These are phyloP conservation scores for Psilocybe cyanescens DNA, from an alignment of 768 basidiomycete species.

Conservation along the genomic window DNA sequence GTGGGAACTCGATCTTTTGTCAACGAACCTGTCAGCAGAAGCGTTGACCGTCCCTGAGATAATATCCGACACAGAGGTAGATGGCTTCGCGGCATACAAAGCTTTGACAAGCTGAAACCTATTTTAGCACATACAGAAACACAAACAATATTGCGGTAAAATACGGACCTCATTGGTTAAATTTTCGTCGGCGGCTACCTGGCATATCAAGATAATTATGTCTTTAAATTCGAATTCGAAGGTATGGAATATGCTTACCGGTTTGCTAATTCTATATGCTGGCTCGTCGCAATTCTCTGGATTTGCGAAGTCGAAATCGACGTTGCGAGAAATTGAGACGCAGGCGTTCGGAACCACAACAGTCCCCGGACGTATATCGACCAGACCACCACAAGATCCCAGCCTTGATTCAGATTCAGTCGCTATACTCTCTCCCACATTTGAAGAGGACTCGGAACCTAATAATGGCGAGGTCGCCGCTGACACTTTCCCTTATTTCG, in stretches of 20 bases:
- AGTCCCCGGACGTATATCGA: constrained; percentile 72
- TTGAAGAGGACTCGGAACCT: constrained; percentile 36
- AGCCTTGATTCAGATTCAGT: constrained; percentile 45
- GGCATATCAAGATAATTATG: constrained; percentile 9
- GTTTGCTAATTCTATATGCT: constrained; percentile 72
- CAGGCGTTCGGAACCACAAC: constrained; percentile 73
- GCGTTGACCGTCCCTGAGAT: constrained; percentile 63
- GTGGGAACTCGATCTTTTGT: neutral
- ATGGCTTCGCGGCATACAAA: constrained; percentile 48
- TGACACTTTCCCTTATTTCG: constrained; percentile 75
- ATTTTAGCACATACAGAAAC: neutral
- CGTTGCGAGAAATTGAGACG: constrained; percentile 72
- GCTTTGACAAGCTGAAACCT: constrained; percentile 48
- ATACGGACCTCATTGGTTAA: constrained; percentile 53
- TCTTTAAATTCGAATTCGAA: constrained; percentile 8
- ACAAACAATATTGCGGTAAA: neutral
- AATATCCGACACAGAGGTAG: constrained; percentile 37
- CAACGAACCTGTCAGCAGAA: constrained; percentile 74
- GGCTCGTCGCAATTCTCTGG: constrained; percentile 41
- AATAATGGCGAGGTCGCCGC: constrained; percentile 59
- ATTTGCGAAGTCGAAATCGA: constrained; percentile 73
- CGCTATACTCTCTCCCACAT: neutral
- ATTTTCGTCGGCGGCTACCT: constrained; percentile 64
- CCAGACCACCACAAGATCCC: constrained; percentile 80
- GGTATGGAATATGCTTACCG: constrained; percentile 41